Conservation (phyloP, 2,329 filamentous ascomycete genomes). For the Trichoderma atrobrunneum region DNA sequence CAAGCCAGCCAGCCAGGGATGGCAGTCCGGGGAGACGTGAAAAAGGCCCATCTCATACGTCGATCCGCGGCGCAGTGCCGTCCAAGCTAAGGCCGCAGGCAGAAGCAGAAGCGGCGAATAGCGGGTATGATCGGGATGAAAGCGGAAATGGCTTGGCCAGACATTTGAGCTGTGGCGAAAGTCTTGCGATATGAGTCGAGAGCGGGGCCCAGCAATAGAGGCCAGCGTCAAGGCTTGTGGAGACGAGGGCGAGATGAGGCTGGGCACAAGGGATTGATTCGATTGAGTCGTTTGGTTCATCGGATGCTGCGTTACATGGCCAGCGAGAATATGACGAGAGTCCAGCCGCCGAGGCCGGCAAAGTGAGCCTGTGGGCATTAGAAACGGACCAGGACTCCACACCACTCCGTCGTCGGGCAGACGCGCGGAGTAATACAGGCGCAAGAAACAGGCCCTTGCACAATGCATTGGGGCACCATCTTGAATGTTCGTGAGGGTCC, state of each 20-base stretch:
- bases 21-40: conserved; percentile 12
- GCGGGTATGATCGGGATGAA: conserved; percentile 19
- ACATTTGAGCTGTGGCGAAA: conserved; percentile 12
- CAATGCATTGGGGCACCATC: not conserved
- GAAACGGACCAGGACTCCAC: conserved; percentile 6
- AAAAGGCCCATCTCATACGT: conserved; percentile 5
- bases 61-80: conserved; percentile 11
- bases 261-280: not conserved
- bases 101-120: conserved; percentile 7
- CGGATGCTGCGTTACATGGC: conserved; percentile 12
- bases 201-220: not conserved
- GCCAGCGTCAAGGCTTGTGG: not conserved
- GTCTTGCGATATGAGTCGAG: not conserved
- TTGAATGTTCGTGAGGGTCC: not conserved
- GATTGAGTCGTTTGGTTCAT: not conserved
- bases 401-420: conserved; percentile 10
- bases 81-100: not conserved
- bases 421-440: conserved; percentile 1
- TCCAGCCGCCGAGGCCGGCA: not conserved
- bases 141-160: conserved; percentile 14
- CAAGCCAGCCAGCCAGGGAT: not conserved
- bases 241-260: conserved; percentile 1
- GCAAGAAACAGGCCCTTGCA: not conserved
- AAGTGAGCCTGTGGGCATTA: not conserved
- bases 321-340: not conserved